Base-by-base conservation (phyloP, 106 monocot genomes). In the Platanthera guangdongensis region DNA sequence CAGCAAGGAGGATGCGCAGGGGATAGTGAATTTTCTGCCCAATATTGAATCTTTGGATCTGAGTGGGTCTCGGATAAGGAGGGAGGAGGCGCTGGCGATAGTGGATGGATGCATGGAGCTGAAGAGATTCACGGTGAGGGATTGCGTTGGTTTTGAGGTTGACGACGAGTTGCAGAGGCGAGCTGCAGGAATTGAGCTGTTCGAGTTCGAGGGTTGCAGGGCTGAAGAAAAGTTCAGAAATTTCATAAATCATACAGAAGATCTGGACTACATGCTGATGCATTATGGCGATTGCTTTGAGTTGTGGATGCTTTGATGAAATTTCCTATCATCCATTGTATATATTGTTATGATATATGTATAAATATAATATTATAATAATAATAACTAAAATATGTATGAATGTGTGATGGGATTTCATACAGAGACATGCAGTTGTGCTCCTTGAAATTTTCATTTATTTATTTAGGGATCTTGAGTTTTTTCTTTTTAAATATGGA, bases 121-220 rank as follows among this genome's bases (percentile, higher is more conserved):
- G 72, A 77, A 82, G 71, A 78, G 72, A 15, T 52, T 89, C 22
- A 81, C 62, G 30, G 81, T 80, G 28, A 84, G 50, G 7, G 75
- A 78, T 15, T 89, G 86, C 55, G 48, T 84, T 48, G 89, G 86
- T 0, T 82, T 89, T 57, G 75, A 89, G 52, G 72, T 32, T 1
- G 80, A 84, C 72, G 86, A 80, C 21, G 82, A 89, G 75, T 71
- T 84, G 15, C 10, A 69, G 30, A 55, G 73, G 57, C 62, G 76
- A 10, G 76, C 18, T n/a, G 12, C 50, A 7, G 50, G 47, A 6
- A 80, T 85, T 8, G 9, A 76, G 52, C 21, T 47, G 12, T 80
- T 88, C 30, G 78, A 88, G 45, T 21, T 75, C 11, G 82, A 82
- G 32, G 82, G 75, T 5, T 72, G 71, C 45, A 59, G 64, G 15